Conservation (phyloP, 2,329 filamentous ascomycete genomes). For the Colletotrichum sp. region DNA sequence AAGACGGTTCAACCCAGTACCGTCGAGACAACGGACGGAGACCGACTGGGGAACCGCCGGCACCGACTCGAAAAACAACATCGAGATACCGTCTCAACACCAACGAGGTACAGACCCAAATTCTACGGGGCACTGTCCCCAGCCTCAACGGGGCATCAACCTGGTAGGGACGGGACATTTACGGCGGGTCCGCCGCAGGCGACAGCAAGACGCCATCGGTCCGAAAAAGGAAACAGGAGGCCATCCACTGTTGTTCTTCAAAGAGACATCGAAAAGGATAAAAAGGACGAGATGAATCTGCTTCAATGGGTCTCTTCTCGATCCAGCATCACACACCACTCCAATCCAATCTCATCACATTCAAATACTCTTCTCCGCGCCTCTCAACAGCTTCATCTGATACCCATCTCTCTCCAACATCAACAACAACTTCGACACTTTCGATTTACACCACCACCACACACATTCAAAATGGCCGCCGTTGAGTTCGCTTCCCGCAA, state of each 20-base stretch:
- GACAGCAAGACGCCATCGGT: conserved; percentile 15
- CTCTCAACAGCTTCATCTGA: not conserved
- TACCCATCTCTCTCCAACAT: not conserved
- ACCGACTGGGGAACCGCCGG: conserved; percentile 18
- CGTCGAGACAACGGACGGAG: conserved; percentile 16
- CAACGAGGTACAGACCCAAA: not conserved
- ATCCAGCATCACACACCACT: not conserved
- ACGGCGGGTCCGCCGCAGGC: conserved; percentile 16
- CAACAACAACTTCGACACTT: not conserved
- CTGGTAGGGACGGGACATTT: conserved; percentile 7
- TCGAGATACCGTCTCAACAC: conserved; percentile 3
- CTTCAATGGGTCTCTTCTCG: not conserved
- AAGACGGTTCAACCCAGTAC: conserved; percentile 8
- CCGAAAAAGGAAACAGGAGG: conserved; percentile 12
- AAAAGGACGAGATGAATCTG: conserved; percentile 16
- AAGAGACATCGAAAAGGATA: conserved; percentile 12
- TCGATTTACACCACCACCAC: not conserved
- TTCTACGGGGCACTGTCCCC: conserved; percentile 1
- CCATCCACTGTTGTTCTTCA: not conserved
- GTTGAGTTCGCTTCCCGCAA: conserved; percentile 17
- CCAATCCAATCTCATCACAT: not conserved
- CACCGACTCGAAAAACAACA: conserved; percentile 8
- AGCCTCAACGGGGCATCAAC: conserved; percentile 8
- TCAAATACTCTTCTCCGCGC: not conserved
- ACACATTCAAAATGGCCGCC: conserved; percentile 13